A percentile compares a stretch with the other conserved stretches of the same genome.
Evolutionary conservation across 2,329 filamentous ascomycete species (phyloP).

Genomic region (Salinomyces thailandicus): DNA sequence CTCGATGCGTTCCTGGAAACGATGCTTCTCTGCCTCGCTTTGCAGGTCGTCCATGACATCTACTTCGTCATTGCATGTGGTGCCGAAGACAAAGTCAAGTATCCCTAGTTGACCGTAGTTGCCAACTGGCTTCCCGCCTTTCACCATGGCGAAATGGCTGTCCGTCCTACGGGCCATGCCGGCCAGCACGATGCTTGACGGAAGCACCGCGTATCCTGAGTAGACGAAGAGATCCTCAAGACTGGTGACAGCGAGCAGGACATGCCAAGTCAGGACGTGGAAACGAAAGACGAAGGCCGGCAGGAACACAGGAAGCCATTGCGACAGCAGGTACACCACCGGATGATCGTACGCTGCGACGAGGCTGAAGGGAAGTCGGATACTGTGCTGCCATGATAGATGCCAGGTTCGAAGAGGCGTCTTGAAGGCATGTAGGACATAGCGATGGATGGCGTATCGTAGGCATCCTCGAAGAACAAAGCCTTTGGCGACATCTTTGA

Average conservation of each 20-base stretch:
- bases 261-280: conserved; percentile 61
- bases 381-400: conserved; percentile 47
- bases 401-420: conserved; percentile 33
- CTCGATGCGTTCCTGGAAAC: conserved; percentile 35
- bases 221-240: conserved; percentile 56
- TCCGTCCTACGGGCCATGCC: conserved; percentile 50
- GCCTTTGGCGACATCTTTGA: conserved; percentile 44
- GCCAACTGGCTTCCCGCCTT: conserved; percentile 26
- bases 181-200: conserved; percentile 46
- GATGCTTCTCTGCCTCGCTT: conserved; percentile 47
- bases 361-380: conserved; percentile 50
- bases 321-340: conserved; percentile 50
- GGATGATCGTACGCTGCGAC: conserved; percentile 60
- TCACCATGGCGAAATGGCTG: conserved; percentile 41
- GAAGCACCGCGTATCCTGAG: conserved; percentile 56
- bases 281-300: conserved; percentile 55
- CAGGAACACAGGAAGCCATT: conserved; percentile 55
- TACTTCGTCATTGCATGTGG: conserved; percentile 35
- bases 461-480: conserved; percentile 51
- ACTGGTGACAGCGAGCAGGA: conserved; percentile 53
- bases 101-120: conserved; percentile 43
- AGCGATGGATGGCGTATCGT: conserved; percentile 64
- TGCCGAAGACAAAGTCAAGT: conserved; percentile 52
- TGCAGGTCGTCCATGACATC: conserved; percentile 46
- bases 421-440: conserved; percentile 49